Evolutionary conservation across 2,329 filamentous ascomycete species (phyloP).

Genomic region (Aspergillus pseudoviridinutans): DNA sequence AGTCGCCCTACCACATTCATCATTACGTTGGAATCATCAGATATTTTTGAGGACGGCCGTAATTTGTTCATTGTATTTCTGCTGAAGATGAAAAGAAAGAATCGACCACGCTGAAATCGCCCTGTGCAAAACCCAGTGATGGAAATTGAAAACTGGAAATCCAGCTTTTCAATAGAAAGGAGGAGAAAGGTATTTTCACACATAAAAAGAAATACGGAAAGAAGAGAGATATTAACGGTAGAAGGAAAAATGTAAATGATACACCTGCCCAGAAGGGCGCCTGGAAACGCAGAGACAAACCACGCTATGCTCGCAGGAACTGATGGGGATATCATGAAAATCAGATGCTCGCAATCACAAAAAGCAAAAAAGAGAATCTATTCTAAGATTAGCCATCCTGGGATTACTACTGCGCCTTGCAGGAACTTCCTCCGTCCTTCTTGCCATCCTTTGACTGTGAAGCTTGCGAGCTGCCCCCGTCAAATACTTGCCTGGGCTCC

Average conservation of each 20-base stretch:
- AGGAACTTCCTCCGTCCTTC: neutral
- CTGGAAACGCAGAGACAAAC: neutral
- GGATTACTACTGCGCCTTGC: neutral
- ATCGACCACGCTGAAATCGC: neutral
- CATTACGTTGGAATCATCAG: neutral
- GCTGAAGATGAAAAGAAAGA: too few species aligned
- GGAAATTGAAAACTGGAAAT: too few species aligned
- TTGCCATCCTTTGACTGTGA: neutral
- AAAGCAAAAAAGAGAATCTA: neutral
- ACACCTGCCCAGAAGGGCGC: neutral
- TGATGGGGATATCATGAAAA: neutral
- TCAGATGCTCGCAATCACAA: neutral
- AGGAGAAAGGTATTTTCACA: neutral
- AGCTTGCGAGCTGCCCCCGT: neutral
- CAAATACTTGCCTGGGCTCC: neutral
- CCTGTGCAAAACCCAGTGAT: neutral
- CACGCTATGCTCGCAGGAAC: neutral
- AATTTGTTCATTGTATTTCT: neutral
- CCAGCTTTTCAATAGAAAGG: neutral
- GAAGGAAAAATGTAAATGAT: neutral
- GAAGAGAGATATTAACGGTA: neutral
- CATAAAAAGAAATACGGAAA: neutral
- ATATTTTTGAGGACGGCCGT: neutral
- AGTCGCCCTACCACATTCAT: neutral
- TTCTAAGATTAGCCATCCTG: neutral